Conservation (phyloP, 225 moss, liverwort and hornwort genomes). For the Antitrichia curtipendula region DNA sequence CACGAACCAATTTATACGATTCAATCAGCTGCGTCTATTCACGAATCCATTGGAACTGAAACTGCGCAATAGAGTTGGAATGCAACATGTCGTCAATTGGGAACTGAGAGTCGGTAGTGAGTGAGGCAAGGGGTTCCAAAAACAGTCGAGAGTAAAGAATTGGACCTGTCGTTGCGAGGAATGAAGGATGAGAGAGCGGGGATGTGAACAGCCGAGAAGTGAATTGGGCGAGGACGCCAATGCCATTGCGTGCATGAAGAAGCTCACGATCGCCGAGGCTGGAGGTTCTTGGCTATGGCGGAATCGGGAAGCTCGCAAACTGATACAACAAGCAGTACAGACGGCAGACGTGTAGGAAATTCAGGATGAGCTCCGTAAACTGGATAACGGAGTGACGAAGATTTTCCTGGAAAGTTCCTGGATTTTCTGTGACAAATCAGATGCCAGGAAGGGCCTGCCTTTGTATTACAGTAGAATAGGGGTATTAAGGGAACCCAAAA, state of each 20-base stretch:
- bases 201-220: not conserved
- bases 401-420: not conserved
- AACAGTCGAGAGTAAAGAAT: not conserved
- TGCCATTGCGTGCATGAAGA: not conserved
- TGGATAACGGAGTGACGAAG: not conserved
- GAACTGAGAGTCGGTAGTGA: not conserved
- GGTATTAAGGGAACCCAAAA: too few relatives aligned
- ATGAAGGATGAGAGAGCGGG: not conserved
- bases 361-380: not conserved
- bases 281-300: not conserved
- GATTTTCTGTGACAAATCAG: not conserved
- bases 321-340: not conserved
- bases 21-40: not conserved
- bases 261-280: not conserved
- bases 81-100: not conserved
- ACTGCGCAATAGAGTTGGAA: not conserved
- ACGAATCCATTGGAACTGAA: not conserved
- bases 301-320: not conserved
- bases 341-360: not conserved
- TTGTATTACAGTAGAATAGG: not conserved
- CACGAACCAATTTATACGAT: not conserved
- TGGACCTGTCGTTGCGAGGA: slow-evolving; percentile 4
- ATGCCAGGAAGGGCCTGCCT: not conserved
- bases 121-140: not conserved
- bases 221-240: not conserved